Conservation (phyloP, 768 basidiomycete genomes). For the Cystofilobasidium capitatum region DNA sequence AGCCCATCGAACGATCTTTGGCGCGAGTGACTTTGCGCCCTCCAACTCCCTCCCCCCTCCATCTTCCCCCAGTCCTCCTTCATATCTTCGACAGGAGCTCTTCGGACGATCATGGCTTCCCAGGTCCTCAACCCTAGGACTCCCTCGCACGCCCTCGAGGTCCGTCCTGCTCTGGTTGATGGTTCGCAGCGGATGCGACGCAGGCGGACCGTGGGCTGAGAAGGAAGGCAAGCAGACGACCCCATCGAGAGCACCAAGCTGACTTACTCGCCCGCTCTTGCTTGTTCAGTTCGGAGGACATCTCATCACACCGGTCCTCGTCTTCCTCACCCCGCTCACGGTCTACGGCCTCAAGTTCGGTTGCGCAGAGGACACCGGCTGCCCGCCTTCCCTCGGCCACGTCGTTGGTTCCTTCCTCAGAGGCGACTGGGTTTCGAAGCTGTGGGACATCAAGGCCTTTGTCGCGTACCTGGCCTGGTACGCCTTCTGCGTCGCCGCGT, state of each 20-base stretch:
- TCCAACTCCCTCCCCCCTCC: background rate
- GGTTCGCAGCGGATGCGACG: background rate
- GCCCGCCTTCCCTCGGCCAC: constrained; percentile 27
- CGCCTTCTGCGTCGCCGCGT: constrained; percentile 68
- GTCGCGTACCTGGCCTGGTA: constrained; percentile 82
- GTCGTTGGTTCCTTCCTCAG: constrained; percentile 4
- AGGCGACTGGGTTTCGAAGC: constrained; percentile 43
- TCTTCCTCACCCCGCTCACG: constrained; percentile 33
- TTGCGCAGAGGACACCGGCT: constrained; percentile 38
- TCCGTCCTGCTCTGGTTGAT: background rate
- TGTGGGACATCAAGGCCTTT: constrained; percentile 75
- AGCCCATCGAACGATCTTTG: background rate
- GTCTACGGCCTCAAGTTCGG: constrained; percentile 36
- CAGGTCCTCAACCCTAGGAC: constrained; percentile 14
- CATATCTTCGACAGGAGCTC: no score
- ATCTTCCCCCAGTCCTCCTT: background rate
- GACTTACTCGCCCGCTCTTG: background rate
- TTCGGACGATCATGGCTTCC: background rate
- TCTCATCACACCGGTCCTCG: constrained; percentile 31
- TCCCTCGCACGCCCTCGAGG: constrained; percentile 19
- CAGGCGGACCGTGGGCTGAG: background rate
- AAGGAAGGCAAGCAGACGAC: background rate
- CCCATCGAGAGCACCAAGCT: background rate
- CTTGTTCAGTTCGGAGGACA: constrained; percentile 36
- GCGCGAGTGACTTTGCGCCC: background rate